Base-by-base conservation (phyloP, 148 eudicot species). In the Polygonum aviculare region DNA sequence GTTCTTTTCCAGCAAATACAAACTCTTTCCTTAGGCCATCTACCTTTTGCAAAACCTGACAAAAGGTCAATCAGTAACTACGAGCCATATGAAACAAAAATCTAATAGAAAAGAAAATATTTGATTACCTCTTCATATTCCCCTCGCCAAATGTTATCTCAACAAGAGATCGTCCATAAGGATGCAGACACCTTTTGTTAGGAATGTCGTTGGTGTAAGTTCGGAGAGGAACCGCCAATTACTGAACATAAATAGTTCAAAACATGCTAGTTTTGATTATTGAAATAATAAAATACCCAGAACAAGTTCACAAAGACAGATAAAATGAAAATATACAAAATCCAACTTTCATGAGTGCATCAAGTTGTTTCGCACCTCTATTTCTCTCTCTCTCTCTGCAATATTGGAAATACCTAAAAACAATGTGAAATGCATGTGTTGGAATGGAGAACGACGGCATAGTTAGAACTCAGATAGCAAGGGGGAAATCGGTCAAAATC, bases 291-390 rank as follows among this genome's bases (percentile, higher is more conserved):
- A 54, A 41, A 41, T 31, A 60, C 44, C 62, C 9, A 75, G 65
- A 78, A 65, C 31, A 31, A 57, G 26, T 40, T 38, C 31, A 50
- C 14, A 84, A 54, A 35, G 8, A 26, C 14, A 67, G 36, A 26
- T 15, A n/a, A n/a, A n/a, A n/a, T n/a, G n/a, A n/a, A n/a, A n/a
- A n/a, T n/a, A n/a, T 41, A 38, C 11, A 35, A 78, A 38, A 41
- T 44, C 69, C 82, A 81, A 88, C 99, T 89, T 96, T 96, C 99
- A 96, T 96, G 47, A 96, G 79, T 0, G 97, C 90, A 87, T 96
- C 98, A 88, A 96, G 94, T 78, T 96, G 99, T 73, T 93, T 96
- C 69, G 99, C 99, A 49, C 99, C 98, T 88, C 74, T 91, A 74
- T 96, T 96, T n/a, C n/a, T 83, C 93, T 91, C 84, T 91, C 99